These are phyloP conservation scores for Corymbia maculata DNA, from an alignment of 345 rosid genomes.

Conservation along the genomic window DNA sequence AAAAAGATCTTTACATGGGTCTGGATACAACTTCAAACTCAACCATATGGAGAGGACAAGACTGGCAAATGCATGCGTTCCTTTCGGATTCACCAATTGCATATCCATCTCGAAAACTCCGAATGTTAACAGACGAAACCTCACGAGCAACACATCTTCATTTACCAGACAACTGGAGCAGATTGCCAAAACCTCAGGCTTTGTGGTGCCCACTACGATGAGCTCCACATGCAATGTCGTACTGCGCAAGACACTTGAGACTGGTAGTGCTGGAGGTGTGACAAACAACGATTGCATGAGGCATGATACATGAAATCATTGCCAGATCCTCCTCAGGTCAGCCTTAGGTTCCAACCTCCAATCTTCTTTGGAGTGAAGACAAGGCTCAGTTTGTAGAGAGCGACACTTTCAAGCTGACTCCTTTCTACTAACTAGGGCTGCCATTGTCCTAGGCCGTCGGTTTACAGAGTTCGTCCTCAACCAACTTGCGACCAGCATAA, in stretches of 20 bases:
- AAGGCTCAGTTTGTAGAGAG: not conserved
- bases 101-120: not conserved
- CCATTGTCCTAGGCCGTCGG: not conserved
- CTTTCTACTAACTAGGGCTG: not conserved
- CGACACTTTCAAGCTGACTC: not conserved
- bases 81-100: not conserved
- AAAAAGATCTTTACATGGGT: not conserved
- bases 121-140: not conserved
- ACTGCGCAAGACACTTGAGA: not conserved
- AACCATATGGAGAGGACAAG: not conserved
- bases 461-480: slow-evolving; percentile 36
- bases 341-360: not conserved
- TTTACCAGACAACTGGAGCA: rapidly evolving
- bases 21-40: not conserved
- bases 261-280: not conserved
- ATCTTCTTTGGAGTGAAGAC: not conserved
- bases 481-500: slow-evolving; percentile 40
- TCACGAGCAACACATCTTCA: not conserved
- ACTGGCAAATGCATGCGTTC: not conserved
- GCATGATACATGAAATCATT: not conserved
- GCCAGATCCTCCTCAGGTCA: not conserved
- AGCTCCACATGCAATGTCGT: not conserved
- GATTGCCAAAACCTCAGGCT: not conserved
- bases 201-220: not conserved
- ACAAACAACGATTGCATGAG: not conserved